Conservation (phyloP, 176 grass and related monocot species). For the Hordeum vulgare region DNA sequence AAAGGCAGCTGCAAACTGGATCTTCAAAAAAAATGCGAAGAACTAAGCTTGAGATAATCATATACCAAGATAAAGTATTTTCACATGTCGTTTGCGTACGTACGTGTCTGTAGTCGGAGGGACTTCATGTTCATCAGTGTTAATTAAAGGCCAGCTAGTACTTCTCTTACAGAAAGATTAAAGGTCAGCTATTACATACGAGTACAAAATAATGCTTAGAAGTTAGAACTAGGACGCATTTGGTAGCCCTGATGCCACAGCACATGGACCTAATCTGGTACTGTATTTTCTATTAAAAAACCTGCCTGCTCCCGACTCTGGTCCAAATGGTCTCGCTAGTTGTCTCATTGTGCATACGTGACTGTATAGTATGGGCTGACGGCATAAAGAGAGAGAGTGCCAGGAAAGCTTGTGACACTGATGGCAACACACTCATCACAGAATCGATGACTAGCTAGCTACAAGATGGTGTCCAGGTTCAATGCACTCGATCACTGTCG, state of each 20-base stretch:
- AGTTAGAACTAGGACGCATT: not conserved
- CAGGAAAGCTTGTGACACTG: not conserved
- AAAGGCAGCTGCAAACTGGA: too few species aligned
- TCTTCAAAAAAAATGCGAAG: too few species aligned
- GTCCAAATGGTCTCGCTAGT: not conserved
- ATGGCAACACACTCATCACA: not conserved
- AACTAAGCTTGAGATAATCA: too few species aligned
- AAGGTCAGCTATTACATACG: not conserved
- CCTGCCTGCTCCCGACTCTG: not conserved
- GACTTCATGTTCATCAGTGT: too few species aligned
- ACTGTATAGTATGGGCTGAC: not conserved
- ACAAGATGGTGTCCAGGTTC: not conserved
- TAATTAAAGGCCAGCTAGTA: too few species aligned
- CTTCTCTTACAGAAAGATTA: not conserved
- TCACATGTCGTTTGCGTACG: too few species aligned
- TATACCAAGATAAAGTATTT: too few species aligned
- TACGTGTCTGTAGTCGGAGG: too few species aligned
- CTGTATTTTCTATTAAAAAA: not conserved
- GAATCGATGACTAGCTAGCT: not conserved
- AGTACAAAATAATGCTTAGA: not conserved
- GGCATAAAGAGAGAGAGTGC: not conserved
- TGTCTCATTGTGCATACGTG: not conserved
- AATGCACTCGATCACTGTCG: not conserved
- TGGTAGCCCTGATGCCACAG: not conserved
- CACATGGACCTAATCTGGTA: not conserved